Percentiles rank a stretch among this genome's conserved stretches.
phyloP scores from a whole-genome alignment of 805 yeast species.

The Starmerella geochares region DNA sequence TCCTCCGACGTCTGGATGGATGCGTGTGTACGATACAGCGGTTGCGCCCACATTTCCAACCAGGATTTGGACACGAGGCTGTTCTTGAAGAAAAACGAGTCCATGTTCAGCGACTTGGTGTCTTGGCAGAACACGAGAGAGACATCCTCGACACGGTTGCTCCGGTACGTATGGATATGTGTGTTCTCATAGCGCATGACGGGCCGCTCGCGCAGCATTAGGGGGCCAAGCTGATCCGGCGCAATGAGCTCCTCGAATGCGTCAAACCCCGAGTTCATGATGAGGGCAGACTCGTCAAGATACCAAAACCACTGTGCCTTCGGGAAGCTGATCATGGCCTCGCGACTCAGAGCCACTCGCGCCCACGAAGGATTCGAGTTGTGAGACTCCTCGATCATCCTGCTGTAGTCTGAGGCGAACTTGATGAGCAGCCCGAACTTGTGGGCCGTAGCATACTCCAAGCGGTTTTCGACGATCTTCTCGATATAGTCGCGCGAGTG shows the following conservation, averaged over 20 bases:
- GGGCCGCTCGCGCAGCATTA: slow-evolving; percentile 60
- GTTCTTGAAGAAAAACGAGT: slow-evolving; percentile 63
- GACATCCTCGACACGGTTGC: slow-evolving; percentile 44
- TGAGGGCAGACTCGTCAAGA: slow-evolving; percentile 58
- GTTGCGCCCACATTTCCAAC: slow-evolving; percentile 72
- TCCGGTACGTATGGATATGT: slow-evolving; percentile 47
- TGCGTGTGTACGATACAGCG: slow-evolving; percentile 52
- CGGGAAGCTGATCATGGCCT: slow-evolving; percentile 92
- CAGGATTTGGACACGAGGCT: slow-evolving; percentile 49
- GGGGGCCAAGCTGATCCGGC: slow-evolving; percentile 50
- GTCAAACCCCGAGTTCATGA: slow-evolving; percentile 60
- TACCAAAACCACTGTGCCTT: slow-evolving; percentile 86
- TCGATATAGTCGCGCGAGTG: slow-evolving; percentile 53
- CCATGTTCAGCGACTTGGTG: slow-evolving; percentile 50
- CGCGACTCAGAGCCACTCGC: slow-evolving; percentile 53
- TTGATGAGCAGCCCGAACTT: slow-evolving; percentile 75
- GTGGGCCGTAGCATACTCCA: slow-evolving; percentile 75
- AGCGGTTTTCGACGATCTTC: slow-evolving; percentile 71
- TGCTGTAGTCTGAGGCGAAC: slow-evolving; percentile 67
- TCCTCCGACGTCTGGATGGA: slow-evolving; percentile 45
- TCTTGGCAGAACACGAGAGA: slow-evolving; percentile 63
- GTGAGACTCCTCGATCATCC: slow-evolving; percentile 22
- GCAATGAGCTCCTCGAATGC: slow-evolving; percentile 50
- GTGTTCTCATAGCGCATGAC: slow-evolving; percentile 38
- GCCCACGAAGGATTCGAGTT: slow-evolving; percentile 44